Base-by-base conservation (phyloP, 2,329 filamentous ascomycete species). In the Pyrenophora seminiperda region DNA sequence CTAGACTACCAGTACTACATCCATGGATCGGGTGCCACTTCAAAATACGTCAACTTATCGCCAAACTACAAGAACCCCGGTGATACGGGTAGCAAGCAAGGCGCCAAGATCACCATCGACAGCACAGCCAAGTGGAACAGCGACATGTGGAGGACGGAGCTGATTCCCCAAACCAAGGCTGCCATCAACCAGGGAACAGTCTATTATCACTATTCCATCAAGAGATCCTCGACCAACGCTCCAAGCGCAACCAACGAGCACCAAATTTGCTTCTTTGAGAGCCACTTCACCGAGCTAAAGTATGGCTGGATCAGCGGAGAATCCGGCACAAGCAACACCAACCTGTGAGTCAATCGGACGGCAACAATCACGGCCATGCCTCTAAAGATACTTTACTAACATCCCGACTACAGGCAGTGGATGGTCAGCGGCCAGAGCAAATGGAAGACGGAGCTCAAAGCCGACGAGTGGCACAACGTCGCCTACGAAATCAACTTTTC, bases 271-370 rank as follows among this genome's bases (percentile, higher is more conserved):
- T 83, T 83, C 67, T 83, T 83, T 74, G 86, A 89, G 74, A 83
- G 79, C 68, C 87, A 90, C 73, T 90, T 90, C 72, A 89, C 86
- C 10, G 87, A 90, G 76, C 74, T 90, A 69, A 89, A 90, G 76
- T 83, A 83, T 49, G 87, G 87, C 36, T 84, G 81, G 80, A 75
- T 85, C 27, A 74, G 66, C 54, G 78, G 78, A 30, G 74, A 77
- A 47, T 65, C 70, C 3, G 81, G 78, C 45, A 76, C 81, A 52
- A 73, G 78, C 30, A 77, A 80, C 51, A 76, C 76, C 22, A 79
- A 80, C 58, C 76, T 90, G 56, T 51, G 14, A 41, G 48, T 10
- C n/a, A n/a, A n/a, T n/a, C n/a, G n/a, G n/a, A n/a, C n/a, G n/a
- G n/a, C n/a, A n/a, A n/a, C n/a, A n/a, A n/a, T n/a, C n/a, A n/a